Evolutionary conservation across 345 rosid genomes (phyloP), one percentile per base, ranked within the genome.

Genomic region (Eucalyptus grandis): DNA sequence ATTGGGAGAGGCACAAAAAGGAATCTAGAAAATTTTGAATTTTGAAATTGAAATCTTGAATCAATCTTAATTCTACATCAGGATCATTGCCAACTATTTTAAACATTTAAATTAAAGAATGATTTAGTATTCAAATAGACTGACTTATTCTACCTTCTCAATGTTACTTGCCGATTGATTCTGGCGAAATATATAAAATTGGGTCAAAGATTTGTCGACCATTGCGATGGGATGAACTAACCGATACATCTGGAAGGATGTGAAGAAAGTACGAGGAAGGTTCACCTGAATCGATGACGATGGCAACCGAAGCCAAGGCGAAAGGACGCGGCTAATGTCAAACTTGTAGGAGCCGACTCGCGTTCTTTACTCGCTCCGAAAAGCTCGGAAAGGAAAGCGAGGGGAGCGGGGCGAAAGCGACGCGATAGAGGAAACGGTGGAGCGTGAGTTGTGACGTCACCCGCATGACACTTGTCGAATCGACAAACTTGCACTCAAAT

Each of bases 41-140:
- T 62, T 62, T 62, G 0, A 62, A 62, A 11, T 62, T 8, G 4
- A 1, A 0, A 4, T 8, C 8, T 13, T 6, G 4, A 27, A 12
- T 13, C 16, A 27, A 12, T 13, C 2, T 62, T 8, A 62, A 62
- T 11, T 13, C 0, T 10, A 56, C 3, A 5, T 24, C 24, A 9
- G 1, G 0, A 24, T 56, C 0, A 24, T 24, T 24, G 1, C 24
- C 30, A 5, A 56, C 1, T 9, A 2, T 56, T 56, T 24, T 14
- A 6, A 60, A 60, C 4, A 6, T 30, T 60, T 27, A 60, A 56
- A 2, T 60, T 60, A 62, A 7, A 14, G 6, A 1, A 10, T n/a
- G 37, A n/a, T 65, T 62, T 12, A 13, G 5, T 27, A 6, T 60
- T 60, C 8, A 27, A 12, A 65, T n/a, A 7, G 16, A 34, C 2